These are phyloP conservation scores for Nyctanthes arbortristis DNA, from an alignment of 257 asterid species.

Conservation along the genomic window DNA sequence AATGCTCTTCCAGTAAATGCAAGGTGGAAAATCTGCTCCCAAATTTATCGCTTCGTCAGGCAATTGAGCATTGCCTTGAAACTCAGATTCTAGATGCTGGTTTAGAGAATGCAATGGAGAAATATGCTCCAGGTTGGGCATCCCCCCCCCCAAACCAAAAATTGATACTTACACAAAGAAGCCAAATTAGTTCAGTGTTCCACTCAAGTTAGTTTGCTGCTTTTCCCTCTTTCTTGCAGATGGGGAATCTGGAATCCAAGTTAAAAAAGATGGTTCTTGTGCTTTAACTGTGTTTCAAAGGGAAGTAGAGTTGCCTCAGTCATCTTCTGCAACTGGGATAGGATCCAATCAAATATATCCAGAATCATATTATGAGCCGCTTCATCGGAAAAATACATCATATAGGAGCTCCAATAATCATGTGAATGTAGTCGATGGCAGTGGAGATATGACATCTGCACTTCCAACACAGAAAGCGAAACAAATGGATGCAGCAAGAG, in stretches of 20 bases:
- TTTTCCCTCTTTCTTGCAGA: conserved; percentile 47
- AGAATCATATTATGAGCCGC: conserved; percentile 38
- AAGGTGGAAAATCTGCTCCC: conserved; percentile 70
- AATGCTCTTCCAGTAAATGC: conserved; percentile 73
- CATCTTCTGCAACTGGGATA: conserved; percentile 68
- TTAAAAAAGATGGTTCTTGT: conserved; percentile 47
- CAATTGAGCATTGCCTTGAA: conserved; percentile 72
- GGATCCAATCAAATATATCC: conserved; percentile 67
- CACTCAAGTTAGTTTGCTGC: not conserved
- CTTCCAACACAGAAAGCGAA: conserved; percentile 29
- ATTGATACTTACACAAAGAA: conserved; percentile 2
- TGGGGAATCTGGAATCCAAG: conserved; percentile 89
- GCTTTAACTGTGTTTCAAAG: conserved; percentile 46
- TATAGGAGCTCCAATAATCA: conserved; percentile 29
- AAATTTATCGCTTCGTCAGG: conserved; percentile 72
- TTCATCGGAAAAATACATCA: conserved; percentile 27
- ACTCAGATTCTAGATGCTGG: conserved; percentile 52
- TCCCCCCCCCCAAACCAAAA: conserved; percentile 10
- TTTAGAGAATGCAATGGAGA: conserved; percentile 48
- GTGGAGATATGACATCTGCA: conserved; percentile 30
- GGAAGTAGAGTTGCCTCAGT: conserved; percentile 60
- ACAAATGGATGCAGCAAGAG: conserved; percentile 30
- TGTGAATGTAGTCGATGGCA: conserved; percentile 2
- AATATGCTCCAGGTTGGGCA: conserved; percentile 71
- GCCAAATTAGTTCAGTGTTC: conserved; percentile 6